phyloP scores from a whole-genome alignment of 2,329 filamentous ascomycete species.

The Grosmannia clavigera region DNA sequence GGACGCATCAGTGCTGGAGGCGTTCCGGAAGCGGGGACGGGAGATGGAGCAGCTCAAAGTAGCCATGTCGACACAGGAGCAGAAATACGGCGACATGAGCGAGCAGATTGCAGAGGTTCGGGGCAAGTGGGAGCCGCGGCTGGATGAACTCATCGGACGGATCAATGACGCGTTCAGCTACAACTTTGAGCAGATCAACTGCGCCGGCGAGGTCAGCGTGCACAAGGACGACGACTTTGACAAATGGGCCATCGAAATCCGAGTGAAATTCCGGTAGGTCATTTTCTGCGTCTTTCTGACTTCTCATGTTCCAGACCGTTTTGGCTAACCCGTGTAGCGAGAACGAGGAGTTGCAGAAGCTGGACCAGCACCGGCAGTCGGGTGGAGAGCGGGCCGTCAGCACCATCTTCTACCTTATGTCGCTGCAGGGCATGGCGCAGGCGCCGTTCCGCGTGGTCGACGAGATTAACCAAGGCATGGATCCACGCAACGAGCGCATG shows the following conservation, averaged over 20 bases:
- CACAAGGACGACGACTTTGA: slow-evolving; percentile 91
- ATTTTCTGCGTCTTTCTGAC: not conserved
- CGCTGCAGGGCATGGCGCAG: slow-evolving; percentile 82
- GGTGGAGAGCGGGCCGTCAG: slow-evolving; percentile 93
- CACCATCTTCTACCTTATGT: slow-evolving; percentile 98
- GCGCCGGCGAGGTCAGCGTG: slow-evolving; percentile 78
- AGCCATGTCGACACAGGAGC: slow-evolving; percentile 41
- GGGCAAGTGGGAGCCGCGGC: slow-evolving; percentile 65
- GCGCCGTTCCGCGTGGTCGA: slow-evolving; percentile 97
- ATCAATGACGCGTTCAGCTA: slow-evolving; percentile 88
- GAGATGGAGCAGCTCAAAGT: slow-evolving; percentile 55
- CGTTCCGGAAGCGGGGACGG: slow-evolving; percentile 61
- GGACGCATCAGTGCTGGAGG: slow-evolving; percentile 60
- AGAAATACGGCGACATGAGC: slow-evolving; percentile 41
- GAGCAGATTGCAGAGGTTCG: slow-evolving; percentile 53
- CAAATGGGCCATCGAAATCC: slow-evolving; percentile 85
- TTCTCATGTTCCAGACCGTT: not conserved
- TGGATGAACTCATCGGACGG: slow-evolving; percentile 63
- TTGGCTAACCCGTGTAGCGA: slow-evolving; percentile 36
- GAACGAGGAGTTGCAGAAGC: slow-evolving; percentile 68
- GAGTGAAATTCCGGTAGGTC: slow-evolving; percentile 83
- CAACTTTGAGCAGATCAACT: slow-evolving; percentile 90
- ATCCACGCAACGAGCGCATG: slow-evolving; percentile 94
- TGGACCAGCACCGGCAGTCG: slow-evolving; percentile 88
- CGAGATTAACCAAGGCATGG: slow-evolving; percentile 99